These are phyloP conservation scores for Cryptococcus sp. DNA, from an alignment of 1,284 basidiomycete species.

Conservation along the genomic window DNA sequence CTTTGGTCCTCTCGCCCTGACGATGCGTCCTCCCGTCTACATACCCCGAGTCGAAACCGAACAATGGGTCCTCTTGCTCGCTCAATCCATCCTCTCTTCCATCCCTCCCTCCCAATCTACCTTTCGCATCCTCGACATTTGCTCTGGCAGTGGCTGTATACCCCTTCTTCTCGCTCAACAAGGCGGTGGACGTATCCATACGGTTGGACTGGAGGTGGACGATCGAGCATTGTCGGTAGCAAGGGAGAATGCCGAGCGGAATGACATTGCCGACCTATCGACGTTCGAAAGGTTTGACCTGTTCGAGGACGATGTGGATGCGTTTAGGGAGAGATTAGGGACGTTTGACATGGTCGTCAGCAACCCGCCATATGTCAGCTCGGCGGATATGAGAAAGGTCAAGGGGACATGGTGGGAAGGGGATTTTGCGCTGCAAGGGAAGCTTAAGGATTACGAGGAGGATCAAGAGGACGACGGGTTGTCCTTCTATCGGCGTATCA, in stretches of 20 bases:
- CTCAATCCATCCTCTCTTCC: slow-evolving; percentile 1
- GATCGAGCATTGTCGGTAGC: slow-evolving; percentile 7
- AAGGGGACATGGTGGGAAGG: slow-evolving; percentile 14
- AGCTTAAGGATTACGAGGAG: slow-evolving; percentile 6
- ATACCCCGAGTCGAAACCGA: slow-evolving; percentile 18
- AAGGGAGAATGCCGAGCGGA: slow-evolving; percentile 13
- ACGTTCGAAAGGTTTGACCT: slow-evolving; percentile 15
- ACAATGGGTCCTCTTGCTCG: slow-evolving; percentile 19
- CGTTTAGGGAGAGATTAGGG: slow-evolving; percentile 4
- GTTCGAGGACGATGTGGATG: slow-evolving; percentile 13
- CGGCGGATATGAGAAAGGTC: slow-evolving; percentile 14
- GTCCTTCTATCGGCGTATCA: slow-evolving; percentile 14
- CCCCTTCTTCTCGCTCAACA: slow-evolving; percentile 14
- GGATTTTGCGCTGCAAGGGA: slow-evolving; percentile 17
- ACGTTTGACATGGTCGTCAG: slow-evolving; percentile 15
- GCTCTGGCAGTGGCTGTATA: slow-evolving; percentile 16
- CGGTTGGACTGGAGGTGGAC: slow-evolving; percentile 16
- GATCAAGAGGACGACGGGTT: slow-evolving; percentile 9
- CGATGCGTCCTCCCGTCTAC: slow-evolving; percentile 15
- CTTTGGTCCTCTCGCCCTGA: slow-evolving; percentile 10
- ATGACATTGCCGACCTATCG: slow-evolving; percentile 7
- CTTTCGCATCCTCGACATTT: slow-evolving; percentile 14
- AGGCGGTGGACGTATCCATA: slow-evolving; percentile 10
- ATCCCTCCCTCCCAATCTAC: neutral
- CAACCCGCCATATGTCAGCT: slow-evolving; percentile 17